Base-by-base conservation (phyloP, 148 eudicot species). In the Arctostaphylos glauca region DNA sequence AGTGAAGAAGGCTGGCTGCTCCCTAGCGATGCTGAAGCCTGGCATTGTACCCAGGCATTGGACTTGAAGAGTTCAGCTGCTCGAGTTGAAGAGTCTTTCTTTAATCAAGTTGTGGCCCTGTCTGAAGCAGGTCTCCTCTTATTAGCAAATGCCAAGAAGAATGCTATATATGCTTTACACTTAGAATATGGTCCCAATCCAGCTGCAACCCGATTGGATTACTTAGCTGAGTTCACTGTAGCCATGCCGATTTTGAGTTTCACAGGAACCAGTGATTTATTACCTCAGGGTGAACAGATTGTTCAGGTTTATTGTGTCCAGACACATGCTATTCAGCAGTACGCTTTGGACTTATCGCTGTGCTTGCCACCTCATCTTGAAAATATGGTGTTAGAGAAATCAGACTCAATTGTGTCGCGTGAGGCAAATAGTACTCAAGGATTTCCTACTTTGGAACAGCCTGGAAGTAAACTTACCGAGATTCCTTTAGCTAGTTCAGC, bases 1-100 rank as follows among this genome's bases (percentile, higher is more conserved):
- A 94, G 94, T 90, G 99, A 96, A 85, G 99, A 96, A 86, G 99
- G 99, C 19, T 96, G 99, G 99, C 84, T 96, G 92, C 95, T 93
- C 76, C 94, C 99, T 56, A 92, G 99, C 90, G 99, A 96, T 86
- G 87, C 95, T 84, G 98, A 94, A 85, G 93, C 96, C 48, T 96
- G 99, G 99, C 81, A 88, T 59, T 96, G 98, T 81, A 91, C 88
- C 58, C 99, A 96, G 90, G 92, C 94, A 80, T 82, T 96, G 85
- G 94, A 96, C 74, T 85, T 96, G 87, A 92, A 84, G 88, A 93
- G 95, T 85, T 94, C 99, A 44, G 75, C 89, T 77, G 93, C 91
- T 87, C 89, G 80, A 71, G 85, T 76, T 52, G 98, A 93, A 82
- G 98, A 92, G 66, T 94, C 91, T 44, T 96, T 96, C 85, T 94